Base-by-base conservation (phyloP, 257 asterid genomes). In the Handroanthus guayacan region DNA sequence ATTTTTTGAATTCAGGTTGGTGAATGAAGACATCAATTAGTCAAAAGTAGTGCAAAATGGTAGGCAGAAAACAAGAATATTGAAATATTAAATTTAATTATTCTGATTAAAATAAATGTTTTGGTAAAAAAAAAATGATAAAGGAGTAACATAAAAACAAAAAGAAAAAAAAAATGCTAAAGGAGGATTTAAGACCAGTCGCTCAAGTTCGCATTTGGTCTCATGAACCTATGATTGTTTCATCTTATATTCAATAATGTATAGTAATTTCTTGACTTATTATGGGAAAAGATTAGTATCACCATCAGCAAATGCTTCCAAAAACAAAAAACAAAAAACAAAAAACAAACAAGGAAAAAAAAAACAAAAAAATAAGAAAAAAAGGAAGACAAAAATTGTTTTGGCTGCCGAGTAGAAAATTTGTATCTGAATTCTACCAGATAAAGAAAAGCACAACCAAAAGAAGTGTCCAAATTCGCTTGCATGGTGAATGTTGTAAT, bases 11-110 rank as follows among this genome's bases (percentile, higher is more conserved):
- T 25, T 25, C 31, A 25, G 1, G 31, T 25, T 25, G 31, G 31
- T 25, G 1, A 25, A 25, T 25, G 31, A 25, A 25, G 31, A 25
- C 31, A 25, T 25, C 31, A 25, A 1, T 48, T 62, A n/a, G 64
- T 62, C 55, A 74, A 74, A 74, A 51, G 65, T 34, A 48, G 61
- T 63, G 71, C 38, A 16, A 37, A 25, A 14, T 36, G 78, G 37
- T 47, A 12, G 50, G 76, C n/a, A 71, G 76, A 71, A 55, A 54
- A 10, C 3, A 7, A 39, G 76, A 71, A 55, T 39, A 65, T 71
- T 39, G 76, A 71, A 39, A 71, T 71, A 3, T 10, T 64, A 4
- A 20, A 41, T 5, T 41, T 5, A 13, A 16, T 52, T 14, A 3
- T 48, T 68, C 16, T 36, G 8, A 36, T 36, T 51, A 51, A 5